Base-by-base conservation (phyloP, 2,329 filamentous ascomycete genomes). In the Hypoxylon sp. region DNA sequence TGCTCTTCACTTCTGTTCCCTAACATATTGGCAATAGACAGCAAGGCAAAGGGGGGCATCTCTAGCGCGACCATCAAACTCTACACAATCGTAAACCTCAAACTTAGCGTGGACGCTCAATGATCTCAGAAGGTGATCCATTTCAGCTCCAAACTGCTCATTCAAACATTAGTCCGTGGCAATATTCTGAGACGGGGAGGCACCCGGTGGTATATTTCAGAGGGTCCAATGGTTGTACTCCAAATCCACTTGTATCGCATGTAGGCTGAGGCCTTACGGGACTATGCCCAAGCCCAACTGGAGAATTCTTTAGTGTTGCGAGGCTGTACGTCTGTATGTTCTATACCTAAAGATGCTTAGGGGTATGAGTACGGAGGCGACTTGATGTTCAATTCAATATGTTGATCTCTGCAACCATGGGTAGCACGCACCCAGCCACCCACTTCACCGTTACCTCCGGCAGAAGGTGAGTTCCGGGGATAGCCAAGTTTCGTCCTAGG, bases 121-220 rank as follows among this genome's bases (percentile, higher is more conserved):
- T 66, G 66, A 71, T 67, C 48, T 64, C 55, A 67, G 44, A 59
- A 30, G 49, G 56, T 61, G 60, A 37, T 42, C 49, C 22, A 22
- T 31, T 46, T 51, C 30, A 60, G 55, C 25, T 56, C 27, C 13
- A 50, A 30, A n/a, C 6, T 48, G 33, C 58, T 55, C 27, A 37
- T 60, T 33, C 33, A 58, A 53, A 48, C 48, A 64, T 67, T 64
- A 70, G 62, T 62, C 62, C 37, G 70, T 72, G 70, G 64, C 64
- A 60, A 70, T 62, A 61, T 40, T 60, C 20, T 33, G 33, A 66
- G 37, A 70, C 55, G 57, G 40, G 17, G 11, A 22, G 40, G 35
- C 33, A 50, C 22, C 27, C 25, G 31, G 37, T 20, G 30, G 44
- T 22, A 42, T 60, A 40, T 27, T 31, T 30, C 14, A 54, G 30